Evolutionary conservation across 371 early-diverging fungal genomes (phyloP).

Genomic region (Actinomortierella wolfii): DNA sequence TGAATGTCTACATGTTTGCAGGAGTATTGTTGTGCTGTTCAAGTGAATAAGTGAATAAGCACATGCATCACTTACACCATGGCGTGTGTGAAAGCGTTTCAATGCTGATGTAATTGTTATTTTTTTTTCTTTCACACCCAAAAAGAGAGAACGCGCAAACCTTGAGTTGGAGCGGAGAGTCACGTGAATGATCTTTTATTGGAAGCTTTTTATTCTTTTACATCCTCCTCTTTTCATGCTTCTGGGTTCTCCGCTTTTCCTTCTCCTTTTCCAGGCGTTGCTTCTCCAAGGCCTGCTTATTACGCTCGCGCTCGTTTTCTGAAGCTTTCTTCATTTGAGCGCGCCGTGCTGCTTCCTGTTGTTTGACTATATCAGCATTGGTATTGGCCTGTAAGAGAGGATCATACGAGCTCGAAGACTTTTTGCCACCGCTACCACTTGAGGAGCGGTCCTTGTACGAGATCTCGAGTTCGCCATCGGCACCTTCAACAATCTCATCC

Average conservation of each 20-base stretch:
- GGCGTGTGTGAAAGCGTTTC: too few species aligned
- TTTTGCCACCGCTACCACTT: constrained; percentile 5
- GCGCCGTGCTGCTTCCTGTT: constrained; percentile 54
- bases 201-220: constrained; percentile 16
- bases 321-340: constrained; percentile 57
- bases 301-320: constrained; percentile 61
- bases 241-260: constrained; percentile 55
- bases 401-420: constrained; percentile 25
- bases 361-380: constrained; percentile 55
- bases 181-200: too few species aligned
- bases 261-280: constrained; percentile 57
- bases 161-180: too few species aligned
- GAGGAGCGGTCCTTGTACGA: constrained; percentile 41
- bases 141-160: too few species aligned
- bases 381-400: constrained; percentile 53
- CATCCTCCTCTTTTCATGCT: constrained; percentile 59
- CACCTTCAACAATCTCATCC: constrained; percentile 48
- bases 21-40: too few species aligned
- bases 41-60: too few species aligned
- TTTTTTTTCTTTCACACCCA: too few species aligned
- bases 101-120: too few species aligned
- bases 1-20: too few species aligned
- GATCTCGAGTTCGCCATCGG: constrained; percentile 41
- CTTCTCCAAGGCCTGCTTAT: constrained; percentile 55
- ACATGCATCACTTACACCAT: too few species aligned